Evolutionary conservation across 306 rosid species (phyloP).

Genomic region (Casuarina glauca): DNA sequence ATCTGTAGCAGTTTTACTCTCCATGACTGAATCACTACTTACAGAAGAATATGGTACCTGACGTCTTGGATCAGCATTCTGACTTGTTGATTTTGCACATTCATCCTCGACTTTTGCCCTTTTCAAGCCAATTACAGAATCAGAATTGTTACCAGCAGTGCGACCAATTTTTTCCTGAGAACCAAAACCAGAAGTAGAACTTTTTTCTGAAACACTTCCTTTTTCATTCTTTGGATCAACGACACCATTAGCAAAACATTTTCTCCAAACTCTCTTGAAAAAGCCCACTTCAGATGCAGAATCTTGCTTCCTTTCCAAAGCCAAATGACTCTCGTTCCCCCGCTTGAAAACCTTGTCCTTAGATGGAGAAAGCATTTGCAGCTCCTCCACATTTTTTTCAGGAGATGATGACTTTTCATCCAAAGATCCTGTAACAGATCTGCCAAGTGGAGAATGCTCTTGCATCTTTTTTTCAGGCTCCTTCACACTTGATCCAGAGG

Average conservation of each 20-base stretch:
- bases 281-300: slow-evolving; percentile 33
- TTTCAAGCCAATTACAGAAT: slow-evolving; percentile 7
- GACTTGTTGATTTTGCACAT: slow-evolving; percentile 26
- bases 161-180: slow-evolving; percentile 31
- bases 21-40: slow-evolving; percentile 31
- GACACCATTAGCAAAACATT: slow-evolving; percentile 29
- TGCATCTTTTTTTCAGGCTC: slow-evolving; percentile 27
- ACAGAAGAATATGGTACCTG: slow-evolving; percentile 29
- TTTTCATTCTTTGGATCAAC: slow-evolving; percentile 31
- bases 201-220: slow-evolving; percentile 33
- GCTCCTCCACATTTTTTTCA: slow-evolving; percentile 11
- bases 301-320: slow-evolving; percentile 14
- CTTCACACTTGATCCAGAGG: slow-evolving; percentile 22
- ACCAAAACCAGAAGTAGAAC: slow-evolving; percentile 23
- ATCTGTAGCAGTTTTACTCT: slow-evolving; percentile 31
- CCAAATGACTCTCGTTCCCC: slow-evolving; percentile 25
- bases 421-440: slow-evolving; percentile 19
- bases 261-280: slow-evolving; percentile 39
- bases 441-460: slow-evolving; percentile 11
- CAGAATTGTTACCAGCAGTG: not conserved
- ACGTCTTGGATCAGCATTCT: slow-evolving; percentile 41
- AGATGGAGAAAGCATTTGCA: not conserved
- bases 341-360: slow-evolving; percentile 28
- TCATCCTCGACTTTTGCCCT: slow-evolving; percentile 33
- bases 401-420: slow-evolving; percentile 30